These are phyloP conservation scores for Boletus bicolor DNA, from an alignment of 768 basidiomycete genomes.

Conservation along the genomic window DNA sequence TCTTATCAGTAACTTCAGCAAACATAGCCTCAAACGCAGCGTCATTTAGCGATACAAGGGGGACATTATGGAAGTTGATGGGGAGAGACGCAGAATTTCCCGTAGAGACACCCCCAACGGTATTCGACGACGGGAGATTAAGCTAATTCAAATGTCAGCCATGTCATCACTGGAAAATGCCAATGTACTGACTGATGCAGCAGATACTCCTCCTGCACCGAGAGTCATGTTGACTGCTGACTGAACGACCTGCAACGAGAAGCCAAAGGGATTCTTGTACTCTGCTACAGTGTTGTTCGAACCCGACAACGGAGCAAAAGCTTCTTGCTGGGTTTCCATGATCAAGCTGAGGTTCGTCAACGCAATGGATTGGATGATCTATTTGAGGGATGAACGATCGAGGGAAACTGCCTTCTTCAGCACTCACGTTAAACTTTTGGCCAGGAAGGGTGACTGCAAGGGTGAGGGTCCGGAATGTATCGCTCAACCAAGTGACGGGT, in stretches of 20 bases:
- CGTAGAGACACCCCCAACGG: conserved; percentile 62
- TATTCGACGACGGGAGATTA: conserved; percentile 44
- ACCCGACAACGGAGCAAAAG: conserved; percentile 58
- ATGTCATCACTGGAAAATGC: background rate
- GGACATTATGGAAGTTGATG: conserved; percentile 54
- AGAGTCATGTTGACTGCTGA: conserved; percentile 55
- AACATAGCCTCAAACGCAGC: conserved; percentile 56
- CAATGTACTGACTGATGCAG: conserved; percentile 46
- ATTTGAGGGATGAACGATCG: background rate
- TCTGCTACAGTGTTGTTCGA: conserved; percentile 53
- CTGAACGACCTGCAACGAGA: conserved; percentile 62
- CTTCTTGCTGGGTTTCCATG: conserved; percentile 49
- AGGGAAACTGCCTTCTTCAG: background rate
- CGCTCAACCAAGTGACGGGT: conserved; percentile 60
- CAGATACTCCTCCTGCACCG: conserved; percentile 42
- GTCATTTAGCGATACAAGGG: conserved; percentile 54
- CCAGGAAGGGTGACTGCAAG: conserved; percentile 63
- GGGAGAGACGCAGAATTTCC: conserved; percentile 61
- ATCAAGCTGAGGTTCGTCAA: conserved; percentile 55
- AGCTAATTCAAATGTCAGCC: conserved; percentile 36
- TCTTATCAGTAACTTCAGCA: conserved; percentile 52
- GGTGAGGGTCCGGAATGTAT: conserved; percentile 66
- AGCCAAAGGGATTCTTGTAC: conserved; percentile 76
- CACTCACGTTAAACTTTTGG: conserved; percentile 47
- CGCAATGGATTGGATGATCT: conserved; percentile 64